Conservation (phyloP, 2,329 filamentous ascomycete species). For the Arachnomyces sp. region DNA sequence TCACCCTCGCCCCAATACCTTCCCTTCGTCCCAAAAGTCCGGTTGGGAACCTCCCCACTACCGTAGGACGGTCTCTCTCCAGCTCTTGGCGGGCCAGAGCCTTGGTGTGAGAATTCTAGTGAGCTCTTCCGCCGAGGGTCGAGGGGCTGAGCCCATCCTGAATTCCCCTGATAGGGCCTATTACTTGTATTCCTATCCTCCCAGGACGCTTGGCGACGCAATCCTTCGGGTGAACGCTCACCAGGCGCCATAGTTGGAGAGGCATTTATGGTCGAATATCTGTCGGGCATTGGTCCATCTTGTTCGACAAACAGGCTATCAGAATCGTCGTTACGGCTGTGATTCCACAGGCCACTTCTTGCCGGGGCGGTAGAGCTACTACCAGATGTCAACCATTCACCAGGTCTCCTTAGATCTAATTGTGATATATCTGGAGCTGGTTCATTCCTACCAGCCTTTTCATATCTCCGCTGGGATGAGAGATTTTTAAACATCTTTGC, state of each 20-base stretch:
- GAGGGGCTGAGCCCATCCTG: too few relatives aligned
- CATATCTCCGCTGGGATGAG: conserved; percentile 20
- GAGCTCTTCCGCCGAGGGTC: not conserved
- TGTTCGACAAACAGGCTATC: conserved; percentile 17
- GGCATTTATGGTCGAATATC: too few relatives aligned
- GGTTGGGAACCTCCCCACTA: too few relatives aligned
- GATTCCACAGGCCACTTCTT: conserved; percentile 3
- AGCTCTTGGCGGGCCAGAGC: too few relatives aligned
- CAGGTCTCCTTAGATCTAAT: conserved; percentile 28
- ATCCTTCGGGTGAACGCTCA: too few relatives aligned
- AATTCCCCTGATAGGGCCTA: too few relatives aligned
- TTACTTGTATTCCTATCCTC: too few relatives aligned
- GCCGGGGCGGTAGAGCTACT: not conserved
- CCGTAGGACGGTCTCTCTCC: too few relatives aligned
- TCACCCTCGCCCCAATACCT: conserved; percentile 20
- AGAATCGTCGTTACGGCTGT: not conserved
- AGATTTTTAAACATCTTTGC: conserved; percentile 15
- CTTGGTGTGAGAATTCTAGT: not conserved
- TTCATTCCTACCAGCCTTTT: conserved; percentile 26
- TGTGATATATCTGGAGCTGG: conserved; percentile 28
- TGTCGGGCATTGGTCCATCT: conserved; percentile 5
- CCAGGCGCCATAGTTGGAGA: too few relatives aligned
- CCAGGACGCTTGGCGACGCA: too few relatives aligned
- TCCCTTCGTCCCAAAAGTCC: not conserved
- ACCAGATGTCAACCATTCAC: conserved; percentile 19